phyloP scores from a whole-genome alignment of 225 moss, liverwort and hornwort species.

The Asterella californica region DNA sequence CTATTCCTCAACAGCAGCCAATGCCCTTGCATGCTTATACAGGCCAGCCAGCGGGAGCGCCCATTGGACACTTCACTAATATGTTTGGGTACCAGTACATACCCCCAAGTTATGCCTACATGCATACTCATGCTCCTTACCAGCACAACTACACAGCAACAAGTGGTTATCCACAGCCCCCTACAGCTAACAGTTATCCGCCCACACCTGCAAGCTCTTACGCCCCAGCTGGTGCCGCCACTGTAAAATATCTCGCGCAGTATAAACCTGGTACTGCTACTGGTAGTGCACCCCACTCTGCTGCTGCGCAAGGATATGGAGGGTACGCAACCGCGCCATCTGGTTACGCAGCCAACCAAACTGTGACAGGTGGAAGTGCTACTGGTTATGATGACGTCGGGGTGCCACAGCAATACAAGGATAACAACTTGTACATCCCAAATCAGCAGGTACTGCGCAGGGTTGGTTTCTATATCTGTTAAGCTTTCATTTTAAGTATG shows the following conservation, averaged over 20 bases:
- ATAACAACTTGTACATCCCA: slow-evolving; percentile 61
- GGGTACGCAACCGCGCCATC: slow-evolving; percentile 62
- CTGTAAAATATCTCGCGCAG: slow-evolving; percentile 75
- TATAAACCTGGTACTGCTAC: slow-evolving; percentile 58
- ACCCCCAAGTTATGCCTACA: slow-evolving; percentile 70
- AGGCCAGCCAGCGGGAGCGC: slow-evolving; percentile 63
- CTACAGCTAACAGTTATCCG: slow-evolving; percentile 64
- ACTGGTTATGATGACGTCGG: slow-evolving; percentile 74
- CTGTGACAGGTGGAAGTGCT: slow-evolving; percentile 55
- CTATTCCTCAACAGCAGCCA: slow-evolving; percentile 74
- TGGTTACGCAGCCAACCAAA: slow-evolving; percentile 55
- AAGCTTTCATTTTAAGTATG: neutral
- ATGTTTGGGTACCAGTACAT: slow-evolving; percentile 82
- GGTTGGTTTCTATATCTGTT: neutral
- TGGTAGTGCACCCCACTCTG: slow-evolving; percentile 67
- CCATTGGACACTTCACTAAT: slow-evolving; percentile 58
- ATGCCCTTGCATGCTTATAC: slow-evolving; percentile 73
- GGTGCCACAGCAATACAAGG: slow-evolving; percentile 66
- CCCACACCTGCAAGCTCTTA: slow-evolving; percentile 50
- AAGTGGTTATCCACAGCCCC: slow-evolving; percentile 67
- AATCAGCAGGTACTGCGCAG: slow-evolving; percentile 60
- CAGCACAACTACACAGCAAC: slow-evolving; percentile 76
- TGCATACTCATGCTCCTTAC: slow-evolving; percentile 71
- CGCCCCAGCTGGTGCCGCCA: slow-evolving; percentile 45
- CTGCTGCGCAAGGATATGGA: slow-evolving; percentile 56